These are phyloP conservation scores for Pisolithus albus DNA, from an alignment of 768 basidiomycete genomes.

Conservation along the genomic window DNA sequence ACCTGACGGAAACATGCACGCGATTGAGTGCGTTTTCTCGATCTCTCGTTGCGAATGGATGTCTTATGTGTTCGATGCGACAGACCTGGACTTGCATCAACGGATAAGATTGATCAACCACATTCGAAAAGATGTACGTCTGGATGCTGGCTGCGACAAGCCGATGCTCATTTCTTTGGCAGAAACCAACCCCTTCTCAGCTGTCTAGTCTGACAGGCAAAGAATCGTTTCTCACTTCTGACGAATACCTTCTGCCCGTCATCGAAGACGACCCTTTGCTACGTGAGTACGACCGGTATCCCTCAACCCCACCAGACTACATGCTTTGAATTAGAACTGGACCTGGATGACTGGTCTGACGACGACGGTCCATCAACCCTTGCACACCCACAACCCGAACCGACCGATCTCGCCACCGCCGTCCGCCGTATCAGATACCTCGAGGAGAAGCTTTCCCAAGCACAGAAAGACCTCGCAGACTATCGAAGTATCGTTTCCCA, in stretches of 20 bases:
- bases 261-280: slow-evolving; percentile 85
- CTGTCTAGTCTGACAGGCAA: slow-evolving; percentile 44
- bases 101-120: slow-evolving; percentile 81
- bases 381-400: slow-evolving; percentile 7
- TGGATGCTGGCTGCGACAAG: neutral
- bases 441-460: slow-evolving; percentile 52
- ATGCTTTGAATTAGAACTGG: slow-evolving; percentile 42
- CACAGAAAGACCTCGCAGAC: slow-evolving; percentile 55
- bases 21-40: slow-evolving; percentile 45
- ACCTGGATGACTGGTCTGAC: slow-evolving; percentile 70
- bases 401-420: slow-evolving; percentile 28
- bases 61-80: neutral
- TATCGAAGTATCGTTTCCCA: slow-evolving; percentile 53
- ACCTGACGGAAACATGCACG: slow-evolving; percentile 45
- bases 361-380: slow-evolving; percentile 38
- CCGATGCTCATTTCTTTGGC: slow-evolving; percentile 3
- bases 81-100: slow-evolving; percentile 73
- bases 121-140: slow-evolving; percentile 65
- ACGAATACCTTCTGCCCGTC: slow-evolving; percentile 76
- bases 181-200: slow-evolving; percentile 49
- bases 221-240: slow-evolving; percentile 62
- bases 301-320: slow-evolving; percentile 5
- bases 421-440: slow-evolving; percentile 48
- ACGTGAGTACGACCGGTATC: slow-evolving; percentile 42
- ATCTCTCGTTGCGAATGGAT: neutral